Percentiles rank a stretch among this genome's conserved stretches.
phyloP scores from a whole-genome alignment of 352 stramenopile species.

The Phytopythium oedochilum region DNA sequence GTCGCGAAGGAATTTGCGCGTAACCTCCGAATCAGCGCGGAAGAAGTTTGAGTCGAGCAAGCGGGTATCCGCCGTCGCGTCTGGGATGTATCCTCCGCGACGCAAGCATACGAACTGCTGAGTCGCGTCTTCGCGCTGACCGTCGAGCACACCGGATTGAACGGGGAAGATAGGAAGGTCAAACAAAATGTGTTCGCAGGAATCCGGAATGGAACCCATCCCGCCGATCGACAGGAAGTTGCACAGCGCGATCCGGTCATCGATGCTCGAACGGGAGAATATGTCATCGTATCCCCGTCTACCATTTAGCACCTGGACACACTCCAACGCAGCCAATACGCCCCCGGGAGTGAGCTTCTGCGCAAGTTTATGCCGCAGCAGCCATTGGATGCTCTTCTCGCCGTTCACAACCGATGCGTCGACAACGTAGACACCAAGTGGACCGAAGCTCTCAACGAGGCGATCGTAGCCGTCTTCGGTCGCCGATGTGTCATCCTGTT shows the following conservation, averaged over 20 bases:
- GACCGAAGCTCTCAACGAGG: constrained; percentile 25
- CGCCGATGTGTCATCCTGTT: constrained; percentile 9
- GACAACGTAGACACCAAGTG: constrained; percentile 38
- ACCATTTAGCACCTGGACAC: constrained; percentile 24
- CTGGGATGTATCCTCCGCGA: constrained; percentile 35
- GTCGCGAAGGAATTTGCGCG: constrained; percentile 42
- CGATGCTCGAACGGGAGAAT: constrained; percentile 19
- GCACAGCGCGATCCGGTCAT: constrained; percentile 29
- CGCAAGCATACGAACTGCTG: constrained; percentile 21
- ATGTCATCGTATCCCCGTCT: constrained; percentile 32
- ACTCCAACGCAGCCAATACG: constrained; percentile 30
- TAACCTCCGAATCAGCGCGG: constrained; percentile 20
- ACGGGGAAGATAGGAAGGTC: constrained; percentile 52
- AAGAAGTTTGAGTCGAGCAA: constrained; percentile 56
- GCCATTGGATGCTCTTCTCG: constrained; percentile 36
- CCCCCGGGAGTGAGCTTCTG: constrained; percentile 42
- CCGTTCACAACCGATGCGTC: constrained; percentile 35
- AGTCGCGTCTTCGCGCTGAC: not conserved
- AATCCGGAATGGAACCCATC: constrained; percentile 24
- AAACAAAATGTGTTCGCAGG: constrained; percentile 29
- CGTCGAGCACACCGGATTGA: constrained; percentile 9
- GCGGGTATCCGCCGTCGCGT: constrained; percentile 30
- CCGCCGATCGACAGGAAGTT: constrained; percentile 38
- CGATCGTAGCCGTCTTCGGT: constrained; percentile 10
- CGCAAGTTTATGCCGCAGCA: constrained; percentile 33